A percentile compares a stretch with the other conserved stretches of the same genome.
These are phyloP conservation scores for Lactarius hatsudake DNA, from an alignment of 768 basidiomycete species.

Conservation along the genomic window DNA sequence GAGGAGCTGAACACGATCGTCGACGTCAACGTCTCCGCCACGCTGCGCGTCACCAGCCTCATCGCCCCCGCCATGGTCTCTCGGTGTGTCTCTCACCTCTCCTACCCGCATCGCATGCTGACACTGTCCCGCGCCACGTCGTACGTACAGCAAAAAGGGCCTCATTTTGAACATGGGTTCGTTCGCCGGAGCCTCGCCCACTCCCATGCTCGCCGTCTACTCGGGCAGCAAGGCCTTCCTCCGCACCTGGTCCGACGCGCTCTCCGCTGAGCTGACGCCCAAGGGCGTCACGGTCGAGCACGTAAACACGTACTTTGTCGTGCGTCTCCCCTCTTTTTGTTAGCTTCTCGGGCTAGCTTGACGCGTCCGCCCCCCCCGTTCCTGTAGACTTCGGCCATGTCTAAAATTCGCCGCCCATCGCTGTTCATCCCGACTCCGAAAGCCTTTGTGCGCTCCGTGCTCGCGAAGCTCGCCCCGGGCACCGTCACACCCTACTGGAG, in stretches of 20 bases:
- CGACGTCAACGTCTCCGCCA: conserved; percentile 79
- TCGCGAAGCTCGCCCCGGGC: conserved; percentile 68
- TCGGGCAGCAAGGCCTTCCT: conserved; percentile 92
- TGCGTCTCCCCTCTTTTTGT: conserved; percentile 40
- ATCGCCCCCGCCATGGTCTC: conserved; percentile 82
- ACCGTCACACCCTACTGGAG: conserved; percentile 59
- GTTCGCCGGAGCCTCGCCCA: conserved; percentile 82
- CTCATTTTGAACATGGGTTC: conserved; percentile 91
- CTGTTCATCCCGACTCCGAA: conserved; percentile 69
- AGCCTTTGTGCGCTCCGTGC: conserved; percentile 71
- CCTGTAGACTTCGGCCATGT: conserved; percentile 82
- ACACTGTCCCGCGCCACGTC: background rate
- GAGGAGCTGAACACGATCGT: conserved; percentile 84
- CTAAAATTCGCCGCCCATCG: conserved; percentile 79
- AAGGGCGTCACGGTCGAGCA: conserved; percentile 80
- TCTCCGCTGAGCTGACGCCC: conserved; percentile 75
- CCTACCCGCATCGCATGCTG: background rate
- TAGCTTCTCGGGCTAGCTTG: background rate
- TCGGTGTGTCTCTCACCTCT: conserved; percentile 42
- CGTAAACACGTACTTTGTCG: conserved; percentile 93
- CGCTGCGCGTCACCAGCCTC: conserved; percentile 73
- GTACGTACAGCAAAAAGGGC: conserved; percentile 61
- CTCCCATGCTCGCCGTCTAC: conserved; percentile 92
- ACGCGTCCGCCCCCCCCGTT: background rate
- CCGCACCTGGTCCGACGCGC: conserved; percentile 77